Evolutionary conservation across 2,329 filamentous ascomycete genomes (phyloP).

Genomic region (Verticillium tricorpus): DNA sequence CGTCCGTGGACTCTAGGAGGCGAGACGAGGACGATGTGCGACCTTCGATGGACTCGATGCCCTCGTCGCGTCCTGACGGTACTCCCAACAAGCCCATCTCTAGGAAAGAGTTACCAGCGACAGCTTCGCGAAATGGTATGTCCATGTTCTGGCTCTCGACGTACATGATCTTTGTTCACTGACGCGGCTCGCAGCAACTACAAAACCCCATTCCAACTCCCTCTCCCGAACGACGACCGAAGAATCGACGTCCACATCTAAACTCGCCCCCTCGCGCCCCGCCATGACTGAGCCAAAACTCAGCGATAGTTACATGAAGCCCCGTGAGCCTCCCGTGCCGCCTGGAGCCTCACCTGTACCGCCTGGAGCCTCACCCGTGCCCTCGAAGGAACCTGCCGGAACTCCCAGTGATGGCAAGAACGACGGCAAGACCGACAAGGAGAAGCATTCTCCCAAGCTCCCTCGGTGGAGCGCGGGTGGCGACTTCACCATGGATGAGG

Average conservation of each 20-base stretch:
- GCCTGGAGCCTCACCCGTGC: slow-evolving; percentile 24
- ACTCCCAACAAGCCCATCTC: slow-evolving; percentile 46
- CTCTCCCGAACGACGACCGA: slow-evolving; percentile 17
- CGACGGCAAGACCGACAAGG: slow-evolving; percentile 7
- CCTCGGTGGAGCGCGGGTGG: slow-evolving; percentile 74
- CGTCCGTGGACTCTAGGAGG: slow-evolving; percentile 54
- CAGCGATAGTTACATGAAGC: slow-evolving; percentile 53
- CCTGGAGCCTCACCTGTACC: slow-evolving; percentile 39
- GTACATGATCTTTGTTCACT: background rate
- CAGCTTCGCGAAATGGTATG: slow-evolving; percentile 39
- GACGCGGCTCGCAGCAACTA: background rate
- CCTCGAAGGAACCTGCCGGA: slow-evolving; percentile 37
- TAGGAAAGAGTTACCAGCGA: slow-evolving; percentile 58
- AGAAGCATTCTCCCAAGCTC: slow-evolving; percentile 60
- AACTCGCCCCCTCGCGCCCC: slow-evolving; percentile 18
- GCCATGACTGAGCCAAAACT: slow-evolving; percentile 34
- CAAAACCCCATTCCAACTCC: slow-evolving; percentile 13
- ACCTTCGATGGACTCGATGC: slow-evolving; percentile 37
- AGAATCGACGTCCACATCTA: slow-evolving; percentile 13
- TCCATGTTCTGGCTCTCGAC: slow-evolving; percentile 1
- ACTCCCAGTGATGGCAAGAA: slow-evolving; percentile 24
- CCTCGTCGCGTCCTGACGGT: slow-evolving; percentile 33
- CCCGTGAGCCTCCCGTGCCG: slow-evolving; percentile 50
- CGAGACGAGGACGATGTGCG: slow-evolving; percentile 50
- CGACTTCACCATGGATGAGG: slow-evolving; percentile 92